Evolutionary conservation across 768 basidiomycete genomes (phyloP), one percentile per base, ranked within the genome.

Genomic region (Exidia glandulosa): DNA sequence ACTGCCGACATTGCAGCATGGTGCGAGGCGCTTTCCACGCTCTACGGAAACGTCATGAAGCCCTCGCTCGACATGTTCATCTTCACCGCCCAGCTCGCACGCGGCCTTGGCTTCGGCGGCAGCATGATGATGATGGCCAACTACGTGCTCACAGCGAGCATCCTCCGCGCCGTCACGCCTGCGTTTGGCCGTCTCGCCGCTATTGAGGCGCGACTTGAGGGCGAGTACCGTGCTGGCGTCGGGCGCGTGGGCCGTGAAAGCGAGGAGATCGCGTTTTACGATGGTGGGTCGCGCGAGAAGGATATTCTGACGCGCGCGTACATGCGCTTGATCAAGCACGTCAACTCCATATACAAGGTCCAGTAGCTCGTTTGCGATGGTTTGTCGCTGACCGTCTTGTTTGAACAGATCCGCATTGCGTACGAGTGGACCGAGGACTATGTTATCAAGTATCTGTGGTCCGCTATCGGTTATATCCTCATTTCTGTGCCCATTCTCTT

Each of bases 341-440:
- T 96, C 58, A 94, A 97, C 66, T 86, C 84, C 0, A 92, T 97
- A 54, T 94, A 91, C 77, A 92, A 90, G 79, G 88, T 84, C 59
- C 27, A 74, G 60, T 57, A 16, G 31, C 14, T 30, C 12, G 33
- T 23, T 13, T 57, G 33, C 45, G 10, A 34, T 57, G 16, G 30
- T n/a, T n/a, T 45, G 57, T 33, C 54, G 32, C 23, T 55, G 6
- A 33, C 34, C 7, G 6, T 16, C 48, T 4, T 41, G 31, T 62
- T n/a, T n/a, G n/a, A n/a, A n/a, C n/a, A 90, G 88, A 90, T 92
- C 57, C 86, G 92, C 16, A 90, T 94, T 54, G 87, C 87, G 2
- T 94, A 91, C 67, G 90, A 85, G 73, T 96, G 90, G 94, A 96
- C 90, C 0, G 94, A 96, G 68, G 94, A 96, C 74, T 94, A 91